A percentile compares a stretch with the other conserved stretches of the same genome.
These are phyloP conservation scores for Ophiostoma australiae DNA, from an alignment of 2,329 filamentous ascomycete species.

Conservation along the genomic window DNA sequence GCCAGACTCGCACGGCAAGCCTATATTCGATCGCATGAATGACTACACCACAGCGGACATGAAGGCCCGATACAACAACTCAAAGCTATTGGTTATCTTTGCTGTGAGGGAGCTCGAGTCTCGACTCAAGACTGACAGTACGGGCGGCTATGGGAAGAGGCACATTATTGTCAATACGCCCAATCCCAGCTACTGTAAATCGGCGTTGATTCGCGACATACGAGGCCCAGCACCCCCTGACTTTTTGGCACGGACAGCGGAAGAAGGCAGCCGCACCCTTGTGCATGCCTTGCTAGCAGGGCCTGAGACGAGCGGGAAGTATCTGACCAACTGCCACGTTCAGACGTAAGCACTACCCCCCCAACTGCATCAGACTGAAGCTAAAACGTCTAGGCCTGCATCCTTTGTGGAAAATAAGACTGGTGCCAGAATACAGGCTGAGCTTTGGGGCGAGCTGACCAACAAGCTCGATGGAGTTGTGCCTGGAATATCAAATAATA, in stretches of 20 bases:
- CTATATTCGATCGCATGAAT: background rate
- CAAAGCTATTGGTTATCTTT: background rate
- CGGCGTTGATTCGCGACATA: background rate
- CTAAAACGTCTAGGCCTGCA: background rate
- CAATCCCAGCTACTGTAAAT: background rate
- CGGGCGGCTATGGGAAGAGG: background rate
- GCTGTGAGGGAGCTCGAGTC: background rate
- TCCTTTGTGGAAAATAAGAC: background rate
- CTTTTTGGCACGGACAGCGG: background rate
- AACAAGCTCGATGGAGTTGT: background rate
- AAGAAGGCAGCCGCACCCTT: background rate
- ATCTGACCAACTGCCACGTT: background rate
- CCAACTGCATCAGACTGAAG: background rate
- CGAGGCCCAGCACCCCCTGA: background rate
- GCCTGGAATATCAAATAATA: background rate
- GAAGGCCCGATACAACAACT: conserved; percentile 4
- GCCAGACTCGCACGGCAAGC: conserved; percentile 1
- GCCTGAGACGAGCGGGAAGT: background rate
- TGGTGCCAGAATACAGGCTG: background rate
- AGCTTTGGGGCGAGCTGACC: background rate
- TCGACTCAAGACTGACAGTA: background rate
- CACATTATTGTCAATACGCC: background rate
- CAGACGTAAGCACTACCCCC: background rate
- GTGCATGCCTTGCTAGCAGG: background rate
- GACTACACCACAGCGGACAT: background rate